phyloP scores from a whole-genome alignment of 2,329 filamentous ascomycete genomes.

The Chaetomium olivaceum region DNA sequence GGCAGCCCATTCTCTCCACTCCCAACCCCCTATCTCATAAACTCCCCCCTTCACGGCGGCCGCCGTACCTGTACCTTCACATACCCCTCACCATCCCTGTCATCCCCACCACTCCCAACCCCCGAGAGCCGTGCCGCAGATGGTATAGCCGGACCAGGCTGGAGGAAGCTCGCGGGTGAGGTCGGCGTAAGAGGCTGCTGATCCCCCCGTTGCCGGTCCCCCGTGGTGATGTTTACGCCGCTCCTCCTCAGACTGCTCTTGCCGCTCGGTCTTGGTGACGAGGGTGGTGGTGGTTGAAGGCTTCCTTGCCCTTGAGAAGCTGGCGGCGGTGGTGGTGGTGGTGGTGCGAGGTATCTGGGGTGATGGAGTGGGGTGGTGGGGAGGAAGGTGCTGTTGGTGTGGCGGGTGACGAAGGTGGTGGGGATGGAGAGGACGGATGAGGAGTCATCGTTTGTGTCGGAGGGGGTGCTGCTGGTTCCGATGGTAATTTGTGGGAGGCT shows the following conservation, averaged over 20 bases:
- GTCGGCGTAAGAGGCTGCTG: not conserved
- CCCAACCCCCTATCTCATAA: no score
- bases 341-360: not conserved
- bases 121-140: not conserved
- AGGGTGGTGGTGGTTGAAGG: not conserved
- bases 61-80: not conserved
- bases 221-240: no score
- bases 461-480: not conserved
- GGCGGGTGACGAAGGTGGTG: constrained; percentile 7
- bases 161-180: not conserved
- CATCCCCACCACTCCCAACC: not conserved
- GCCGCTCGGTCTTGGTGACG: not conserved
- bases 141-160: not conserved
- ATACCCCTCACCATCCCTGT: not conserved
- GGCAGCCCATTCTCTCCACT: no score
- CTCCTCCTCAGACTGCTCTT: not conserved
- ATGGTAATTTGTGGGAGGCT: not conserved
- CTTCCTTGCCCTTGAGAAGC: not conserved
- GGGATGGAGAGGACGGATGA: constrained; percentile 13
- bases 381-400: constrained; percentile 15
- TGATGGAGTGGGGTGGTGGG: constrained; percentile 7
- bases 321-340: not conserved
- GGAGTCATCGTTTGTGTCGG: not conserved
- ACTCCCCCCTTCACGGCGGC: not conserved
- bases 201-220: not conserved